phyloP scores from a whole-genome alignment of 371 early-diverging fungal genomes.

The Mortierella sp. region DNA sequence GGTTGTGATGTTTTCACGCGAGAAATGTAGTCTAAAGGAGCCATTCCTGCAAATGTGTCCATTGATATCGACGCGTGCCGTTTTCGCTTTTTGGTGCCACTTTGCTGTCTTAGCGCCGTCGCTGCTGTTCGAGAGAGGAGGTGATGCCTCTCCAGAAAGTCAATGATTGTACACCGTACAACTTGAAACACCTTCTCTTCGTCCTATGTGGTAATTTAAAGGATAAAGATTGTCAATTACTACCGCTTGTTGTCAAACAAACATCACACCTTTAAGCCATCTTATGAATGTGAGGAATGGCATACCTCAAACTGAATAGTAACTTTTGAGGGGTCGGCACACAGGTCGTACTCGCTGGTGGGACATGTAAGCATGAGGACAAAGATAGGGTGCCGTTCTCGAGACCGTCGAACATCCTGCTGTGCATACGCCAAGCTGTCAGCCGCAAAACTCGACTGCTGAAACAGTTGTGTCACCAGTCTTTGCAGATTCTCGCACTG shows the following conservation, averaged over 20 bases:
- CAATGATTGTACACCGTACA: slow-evolving; percentile 23
- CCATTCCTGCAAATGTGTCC: not conserved
- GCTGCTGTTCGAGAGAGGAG: slow-evolving; percentile 39
- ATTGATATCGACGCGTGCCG: not conserved
- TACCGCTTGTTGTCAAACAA: no score
- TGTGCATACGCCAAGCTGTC: slow-evolving; percentile 25
- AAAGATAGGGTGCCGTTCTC: slow-evolving; percentile 67
- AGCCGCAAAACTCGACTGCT: slow-evolving; percentile 55
- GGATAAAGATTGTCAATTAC: not conserved
- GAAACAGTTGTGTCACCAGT: slow-evolving; percentile 59
- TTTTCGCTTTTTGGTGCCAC: slow-evolving; percentile 28
- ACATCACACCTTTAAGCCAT: not conserved
- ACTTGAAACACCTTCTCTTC: slow-evolving; percentile 28
- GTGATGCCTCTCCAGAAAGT: slow-evolving; percentile 38
- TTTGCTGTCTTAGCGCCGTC: slow-evolving; percentile 13
- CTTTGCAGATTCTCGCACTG: slow-evolving; percentile 59
- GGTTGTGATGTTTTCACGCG: slow-evolving; percentile 32
- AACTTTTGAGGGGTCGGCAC: slow-evolving; percentile 62
- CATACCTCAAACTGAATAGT: slow-evolving; percentile 61
- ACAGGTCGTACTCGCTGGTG: slow-evolving; percentile 61
- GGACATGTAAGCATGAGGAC: slow-evolving; percentile 63
- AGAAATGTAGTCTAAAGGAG: slow-evolving; percentile 10
- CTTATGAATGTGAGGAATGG: not conserved
- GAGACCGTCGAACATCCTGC: slow-evolving; percentile 30
- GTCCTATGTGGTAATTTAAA: slow-evolving; percentile 16